Conservation (phyloP, 2,329 filamentous ascomycete species). For the Colletotrichum musicola region DNA sequence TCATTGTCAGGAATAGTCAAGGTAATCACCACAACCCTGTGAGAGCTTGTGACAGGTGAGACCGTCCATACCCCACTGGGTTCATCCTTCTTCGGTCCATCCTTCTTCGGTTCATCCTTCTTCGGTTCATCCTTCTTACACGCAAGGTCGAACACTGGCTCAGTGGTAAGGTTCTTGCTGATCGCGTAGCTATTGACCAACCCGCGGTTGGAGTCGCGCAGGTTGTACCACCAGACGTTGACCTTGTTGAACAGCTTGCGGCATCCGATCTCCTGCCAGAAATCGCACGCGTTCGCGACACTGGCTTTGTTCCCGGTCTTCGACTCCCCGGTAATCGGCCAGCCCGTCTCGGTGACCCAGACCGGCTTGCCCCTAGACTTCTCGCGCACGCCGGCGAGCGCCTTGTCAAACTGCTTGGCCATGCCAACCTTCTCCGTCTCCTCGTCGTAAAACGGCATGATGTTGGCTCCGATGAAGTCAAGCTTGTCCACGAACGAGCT, state of each 20-base stretch:
- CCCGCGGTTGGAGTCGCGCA: neutral
- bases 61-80: too few species aligned
- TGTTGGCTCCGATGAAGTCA: constrained; percentile 66
- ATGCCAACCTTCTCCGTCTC: constrained; percentile 51
- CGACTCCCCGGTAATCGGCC: constrained; percentile 63
- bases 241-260: neutral
- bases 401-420: constrained; percentile 56
- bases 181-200: neutral
- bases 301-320: constrained; percentile 57
- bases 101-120: neutral
- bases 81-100: neutral
- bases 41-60: too few species aligned
- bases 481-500: constrained; percentile 63
- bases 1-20: too few species aligned
- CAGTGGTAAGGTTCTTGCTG: neutral
- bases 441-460: constrained; percentile 66
- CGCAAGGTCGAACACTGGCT: neutral
- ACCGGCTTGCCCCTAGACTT: constrained; percentile 57
- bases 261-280: constrained; percentile 11
- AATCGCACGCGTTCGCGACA: constrained; percentile 57
- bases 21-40: too few species aligned
- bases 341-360: constrained; percentile 67
- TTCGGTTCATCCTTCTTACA: neutral
- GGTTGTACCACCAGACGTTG: constrained; percentile 13
- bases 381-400: constrained; percentile 48